Percentiles rank a stretch among this genome's conserved stretches.
phyloP scores from a whole-genome alignment of 345 rosid genomes.

The Eucalyptus leucophloia region DNA sequence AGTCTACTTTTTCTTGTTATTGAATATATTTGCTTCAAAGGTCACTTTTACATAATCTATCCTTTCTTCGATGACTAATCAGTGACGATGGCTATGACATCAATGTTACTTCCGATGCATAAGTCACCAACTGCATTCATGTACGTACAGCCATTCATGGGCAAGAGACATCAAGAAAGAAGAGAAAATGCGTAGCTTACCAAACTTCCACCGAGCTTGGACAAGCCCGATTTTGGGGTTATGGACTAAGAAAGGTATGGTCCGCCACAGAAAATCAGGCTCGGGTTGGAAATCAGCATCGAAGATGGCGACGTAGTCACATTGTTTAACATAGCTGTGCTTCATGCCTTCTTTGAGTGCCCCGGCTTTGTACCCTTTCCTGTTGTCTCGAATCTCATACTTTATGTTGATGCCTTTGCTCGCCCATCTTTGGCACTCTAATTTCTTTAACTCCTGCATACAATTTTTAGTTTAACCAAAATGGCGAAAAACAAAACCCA shows the following conservation, averaged over 20 bases:
- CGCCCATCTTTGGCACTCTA: constrained; percentile 69
- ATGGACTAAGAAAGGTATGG: constrained; percentile 55
- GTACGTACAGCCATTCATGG: neutral
- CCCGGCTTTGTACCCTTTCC: constrained; percentile 79
- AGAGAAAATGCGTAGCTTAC: constrained; percentile 6
- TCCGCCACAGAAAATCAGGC: constrained; percentile 63
- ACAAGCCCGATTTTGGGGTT: constrained; percentile 71
- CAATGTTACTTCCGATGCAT: neutral
- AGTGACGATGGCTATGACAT: neutral
- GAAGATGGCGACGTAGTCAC: constrained; percentile 73
- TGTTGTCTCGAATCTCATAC: constrained; percentile 50
- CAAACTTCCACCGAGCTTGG: constrained; percentile 92
- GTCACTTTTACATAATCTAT: neutral
- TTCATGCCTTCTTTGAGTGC: constrained; percentile 80
- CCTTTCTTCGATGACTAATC: neutral
- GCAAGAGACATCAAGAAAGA: neutral
- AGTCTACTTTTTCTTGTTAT: neutral
- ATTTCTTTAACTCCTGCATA: constrained; percentile 45
- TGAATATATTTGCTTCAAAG: neutral
- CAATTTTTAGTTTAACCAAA: neutral
- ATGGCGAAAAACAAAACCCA: neutral
- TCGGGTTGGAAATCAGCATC: constrained; percentile 92
- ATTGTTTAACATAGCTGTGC: constrained; percentile 53
- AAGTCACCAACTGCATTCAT: neutral
- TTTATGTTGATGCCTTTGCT: constrained; percentile 60